Evolutionary conservation across 805 yeast species (phyloP).

Genomic region (Metschnikowia shivogae): DNA sequence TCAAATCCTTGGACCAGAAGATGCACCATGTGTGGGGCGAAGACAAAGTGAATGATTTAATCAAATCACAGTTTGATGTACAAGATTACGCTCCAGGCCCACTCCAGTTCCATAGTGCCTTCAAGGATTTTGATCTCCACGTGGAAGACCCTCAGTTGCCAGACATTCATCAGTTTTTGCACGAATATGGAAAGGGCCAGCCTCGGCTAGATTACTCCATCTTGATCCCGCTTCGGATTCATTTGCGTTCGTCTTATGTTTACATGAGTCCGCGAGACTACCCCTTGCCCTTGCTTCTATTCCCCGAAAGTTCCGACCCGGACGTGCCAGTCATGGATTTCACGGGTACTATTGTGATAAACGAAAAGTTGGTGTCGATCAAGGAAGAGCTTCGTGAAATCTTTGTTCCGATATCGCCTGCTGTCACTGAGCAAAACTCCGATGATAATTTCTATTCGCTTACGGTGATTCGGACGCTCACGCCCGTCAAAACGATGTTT

Average conservation of each 20-base stretch:
- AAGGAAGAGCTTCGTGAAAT: constrained; percentile 44
- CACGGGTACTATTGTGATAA: constrained; percentile 48
- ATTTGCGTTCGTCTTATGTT: constrained; percentile 23
- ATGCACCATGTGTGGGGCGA: constrained; percentile 30
- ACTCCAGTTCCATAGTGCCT: constrained; percentile 26
- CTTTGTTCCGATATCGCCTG: constrained; percentile 58
- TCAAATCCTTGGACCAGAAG: constrained; percentile 25
- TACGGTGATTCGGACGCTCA: constrained; percentile 57
- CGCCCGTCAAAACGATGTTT: constrained; percentile 54
- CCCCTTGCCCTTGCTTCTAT: constrained; percentile 46
- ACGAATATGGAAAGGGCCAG: constrained; percentile 41
- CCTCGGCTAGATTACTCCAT: constrained; percentile 56
- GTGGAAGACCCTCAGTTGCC: constrained; percentile 25
- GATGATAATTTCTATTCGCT: constrained; percentile 53
- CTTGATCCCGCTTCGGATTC: constrained; percentile 46
- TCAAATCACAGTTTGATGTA: constrained; percentile 32
- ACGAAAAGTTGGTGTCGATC: constrained; percentile 48
- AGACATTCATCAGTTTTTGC: constrained; percentile 36
- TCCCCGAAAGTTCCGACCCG: constrained; percentile 33
- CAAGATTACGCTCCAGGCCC: constrained; percentile 34
- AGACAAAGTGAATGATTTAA: constrained; percentile 27
- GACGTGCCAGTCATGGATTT: constrained; percentile 26
- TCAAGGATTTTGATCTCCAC: constrained; percentile 28
- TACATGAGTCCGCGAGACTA: constrained; percentile 27
- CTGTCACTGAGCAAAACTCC: constrained; percentile 20